A percentile compares a stretch with the other conserved stretches of the same genome.
These are phyloP conservation scores for Gentiana dahurica DNA, from an alignment of 257 asterid genomes.

Conservation along the genomic window DNA sequence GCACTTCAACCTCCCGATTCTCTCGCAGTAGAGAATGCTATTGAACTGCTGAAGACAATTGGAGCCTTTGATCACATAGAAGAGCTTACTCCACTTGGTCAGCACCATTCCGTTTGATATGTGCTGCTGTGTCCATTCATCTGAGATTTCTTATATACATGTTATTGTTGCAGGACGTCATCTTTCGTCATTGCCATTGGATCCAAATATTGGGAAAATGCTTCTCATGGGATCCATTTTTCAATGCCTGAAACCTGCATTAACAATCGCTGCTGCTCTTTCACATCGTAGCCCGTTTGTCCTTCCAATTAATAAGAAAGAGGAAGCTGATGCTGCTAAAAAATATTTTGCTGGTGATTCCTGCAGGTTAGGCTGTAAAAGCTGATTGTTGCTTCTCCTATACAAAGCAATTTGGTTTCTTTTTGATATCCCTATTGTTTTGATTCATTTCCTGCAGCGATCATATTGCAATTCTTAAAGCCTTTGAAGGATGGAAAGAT, in stretches of 20 bases:
- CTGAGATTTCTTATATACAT: conserved; percentile 5
- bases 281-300: conserved; percentile 91
- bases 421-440: background rate
- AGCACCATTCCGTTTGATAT: conserved; percentile 9
- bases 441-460: conserved; percentile 37
- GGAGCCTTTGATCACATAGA: conserved; percentile 86
- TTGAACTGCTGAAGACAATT: conserved; percentile 89
- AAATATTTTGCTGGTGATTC: conserved; percentile 90
- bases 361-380: conserved; percentile 62
- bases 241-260: conserved; percentile 87
- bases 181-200: conserved; percentile 85
- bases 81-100: conserved; percentile 96
- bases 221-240: conserved; percentile 96
- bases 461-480: conserved; percentile 90
- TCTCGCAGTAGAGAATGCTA: conserved; percentile 80
- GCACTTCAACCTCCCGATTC: conserved; percentile 97
- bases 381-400: conserved; percentile 1
- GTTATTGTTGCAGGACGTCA: conserved; percentile 53
- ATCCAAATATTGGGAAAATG: conserved; percentile 98
- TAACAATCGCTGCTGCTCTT: conserved; percentile 95
- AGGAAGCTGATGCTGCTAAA: conserved; percentile 89
- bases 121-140: conserved; percentile 3
- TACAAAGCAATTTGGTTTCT: background rate
- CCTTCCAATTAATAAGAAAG: conserved; percentile 76
- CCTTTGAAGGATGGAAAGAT: conserved; percentile 89